These are phyloP conservation scores for Fusarium robinianum DNA, from an alignment of 2,329 filamentous ascomycete genomes.

Conservation along the genomic window DNA sequence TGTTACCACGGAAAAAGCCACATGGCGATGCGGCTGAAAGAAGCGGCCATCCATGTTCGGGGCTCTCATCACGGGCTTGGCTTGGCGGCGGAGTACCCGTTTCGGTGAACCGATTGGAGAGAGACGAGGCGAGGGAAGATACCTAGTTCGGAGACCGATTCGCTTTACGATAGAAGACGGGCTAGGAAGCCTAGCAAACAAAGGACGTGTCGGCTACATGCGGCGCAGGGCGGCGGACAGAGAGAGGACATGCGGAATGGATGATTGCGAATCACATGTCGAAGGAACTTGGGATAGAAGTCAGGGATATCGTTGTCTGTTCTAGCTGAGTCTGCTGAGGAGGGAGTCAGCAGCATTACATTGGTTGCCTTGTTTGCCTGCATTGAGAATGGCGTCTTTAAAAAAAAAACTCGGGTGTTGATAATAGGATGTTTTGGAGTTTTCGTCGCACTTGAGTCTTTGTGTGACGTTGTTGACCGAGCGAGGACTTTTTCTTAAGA, in stretches of 20 bases:
- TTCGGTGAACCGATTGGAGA: conserved; percentile 21
- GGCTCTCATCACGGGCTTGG: conserved; percentile 16
- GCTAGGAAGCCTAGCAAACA: conserved; percentile 16
- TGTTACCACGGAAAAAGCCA: conserved; percentile 12
- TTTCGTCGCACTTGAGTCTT: too few species aligned
- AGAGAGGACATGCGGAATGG: conserved; percentile 17
- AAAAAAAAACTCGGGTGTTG: too few species aligned
- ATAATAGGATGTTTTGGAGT: too few species aligned
- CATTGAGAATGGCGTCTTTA: too few species aligned
- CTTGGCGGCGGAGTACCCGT: conserved; percentile 7
- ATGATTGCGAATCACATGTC: conserved; percentile 29
- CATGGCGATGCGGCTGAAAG: conserved; percentile 32
- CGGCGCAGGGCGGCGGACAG: conserved; percentile 21
- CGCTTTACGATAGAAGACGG: conserved; percentile 8
- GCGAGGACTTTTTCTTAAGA: too few species aligned
- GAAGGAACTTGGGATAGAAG: conserved; percentile 12
- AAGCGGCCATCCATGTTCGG: conserved; percentile 4
- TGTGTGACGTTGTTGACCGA: too few species aligned
- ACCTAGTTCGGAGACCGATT: too few species aligned
- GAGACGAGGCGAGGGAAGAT: conserved; percentile 21
- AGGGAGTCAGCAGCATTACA: conserved; percentile 7
- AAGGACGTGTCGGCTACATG: conserved; percentile 31
- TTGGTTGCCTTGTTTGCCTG: too few species aligned
- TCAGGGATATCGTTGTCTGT: conserved; percentile 17
- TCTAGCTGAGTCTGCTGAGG: conserved; percentile 13